Base-by-base conservation (phyloP, 176 grass and related monocot species). In the Aegilops umbellulata region DNA sequence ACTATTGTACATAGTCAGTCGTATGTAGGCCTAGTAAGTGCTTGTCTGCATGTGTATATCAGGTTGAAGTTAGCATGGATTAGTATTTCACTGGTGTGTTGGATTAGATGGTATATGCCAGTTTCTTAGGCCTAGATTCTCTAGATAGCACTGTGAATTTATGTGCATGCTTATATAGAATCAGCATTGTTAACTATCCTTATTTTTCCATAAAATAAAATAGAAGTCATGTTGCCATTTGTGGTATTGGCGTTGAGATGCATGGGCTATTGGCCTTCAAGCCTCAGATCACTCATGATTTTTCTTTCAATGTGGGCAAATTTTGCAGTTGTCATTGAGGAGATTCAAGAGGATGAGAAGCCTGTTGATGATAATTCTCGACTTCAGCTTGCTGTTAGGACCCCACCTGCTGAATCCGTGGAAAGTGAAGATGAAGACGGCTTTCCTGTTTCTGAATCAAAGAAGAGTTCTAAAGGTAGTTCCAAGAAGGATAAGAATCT, bases 401-500 rank as follows among this genome's bases (percentile, higher is more conserved):
- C 72, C 77, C 34, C 72, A 83, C 20, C 71, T 60, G 35, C 82
- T 86, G 88, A 78, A 80, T 69, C 69, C 5, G 11, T 88, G 60
- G 92, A 94, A 81, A 99, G 94, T 74, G 97, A 99, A 88, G 97
- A 99, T 74, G 97, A 99, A 83, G 92, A 99, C 85, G 97, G 97
- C 13, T 99, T 99, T 80, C 97, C 97, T 77, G 82, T 94, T 71
- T 88, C 84, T 20, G 79, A 85, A 75, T 82, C 74, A 80, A 92
- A 91, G 91, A 95, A 89, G 72, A 75, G 24, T 49, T 36, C 31
- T 71, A 72, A 70, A 32, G 72, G 65, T 32, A 65, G 49, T 89
- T 76, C 77, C 3, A 81, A 84, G 42, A 83, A 77, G 30, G 58
- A 65, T 73, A 39, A 16, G 23, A 64, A 44, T 19, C 35, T 60